phyloP scores from a whole-genome alignment of 495 filamentous ascomycete genomes.

The Neurospora hispaniola region DNA sequence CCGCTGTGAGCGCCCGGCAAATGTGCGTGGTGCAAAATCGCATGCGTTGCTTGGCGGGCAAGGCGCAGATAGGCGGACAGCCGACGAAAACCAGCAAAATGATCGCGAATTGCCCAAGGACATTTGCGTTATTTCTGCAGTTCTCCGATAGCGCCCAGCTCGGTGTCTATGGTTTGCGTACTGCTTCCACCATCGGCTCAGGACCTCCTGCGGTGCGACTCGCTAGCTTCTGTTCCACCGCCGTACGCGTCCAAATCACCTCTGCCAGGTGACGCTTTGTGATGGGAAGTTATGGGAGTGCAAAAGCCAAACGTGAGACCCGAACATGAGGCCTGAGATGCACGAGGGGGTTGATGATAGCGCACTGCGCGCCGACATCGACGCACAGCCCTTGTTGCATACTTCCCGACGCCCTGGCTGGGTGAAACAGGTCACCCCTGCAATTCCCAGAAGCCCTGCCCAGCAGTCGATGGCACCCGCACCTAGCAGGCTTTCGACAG shows the following conservation, averaged over 20 bases:
- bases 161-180: neutral
- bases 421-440: constrained; percentile 30
- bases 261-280: neutral
- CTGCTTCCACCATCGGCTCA: constrained; percentile 13
- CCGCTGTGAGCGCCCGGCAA: constrained; percentile 3
- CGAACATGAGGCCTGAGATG: neutral
- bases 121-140: constrained; percentile 15
- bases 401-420: constrained; percentile 23
- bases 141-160: constrained; percentile 4
- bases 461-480: constrained; percentile 9
- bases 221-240: constrained; percentile 4
- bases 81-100: constrained; percentile 2
- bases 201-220: constrained; percentile 1
- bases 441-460: constrained; percentile 22
- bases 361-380: constrained; percentile 16
- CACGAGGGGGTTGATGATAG: constrained; percentile 7
- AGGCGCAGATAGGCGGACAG: neutral
- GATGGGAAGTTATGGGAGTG: neutral
- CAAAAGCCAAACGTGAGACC: constrained; percentile 1
- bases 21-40: constrained; percentile 5
- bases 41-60: constrained; percentile 4
- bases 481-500: constrained; percentile 23
- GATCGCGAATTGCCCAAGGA: constrained; percentile 4
- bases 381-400: constrained; percentile 23
- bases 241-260: constrained; percentile 1